A percentile compares a stretch with the other conserved stretches of the same genome.
Conservation (phyloP, 345 rosid genomes). For the Crucihimalaya himalaica region DNA sequence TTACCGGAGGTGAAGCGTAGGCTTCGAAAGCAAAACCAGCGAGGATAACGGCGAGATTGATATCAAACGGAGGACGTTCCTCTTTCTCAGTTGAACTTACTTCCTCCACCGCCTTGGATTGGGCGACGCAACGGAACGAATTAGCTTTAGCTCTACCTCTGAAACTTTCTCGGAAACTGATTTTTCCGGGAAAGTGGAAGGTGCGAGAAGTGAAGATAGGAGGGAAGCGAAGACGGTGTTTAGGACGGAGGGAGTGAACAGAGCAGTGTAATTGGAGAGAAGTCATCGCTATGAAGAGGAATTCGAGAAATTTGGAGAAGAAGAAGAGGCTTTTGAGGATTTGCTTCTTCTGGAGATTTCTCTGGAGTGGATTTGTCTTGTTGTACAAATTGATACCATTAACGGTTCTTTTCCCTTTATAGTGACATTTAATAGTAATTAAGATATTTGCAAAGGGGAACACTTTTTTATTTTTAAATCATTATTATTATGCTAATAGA, state of each 20-base stretch:
- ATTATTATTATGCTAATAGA: too few relatives aligned
- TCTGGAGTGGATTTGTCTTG: neutral
- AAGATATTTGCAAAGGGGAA: neutral
- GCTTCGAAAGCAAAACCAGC: slow-evolving; percentile 98
- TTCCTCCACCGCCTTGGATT: slow-evolving; percentile 42
- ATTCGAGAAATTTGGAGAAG: slow-evolving; percentile 8
- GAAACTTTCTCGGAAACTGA: slow-evolving; percentile 16
- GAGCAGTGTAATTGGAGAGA: slow-evolving; percentile 38
- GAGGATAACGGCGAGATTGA: slow-evolving; percentile 89
- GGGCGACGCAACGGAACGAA: slow-evolving; percentile 43
- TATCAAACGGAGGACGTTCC: slow-evolving; percentile 73
- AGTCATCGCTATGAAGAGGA: slow-evolving; percentile 20
- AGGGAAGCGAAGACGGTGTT: slow-evolving; percentile 28
- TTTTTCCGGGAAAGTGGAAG: slow-evolving; percentile 33
- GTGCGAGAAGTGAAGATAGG: slow-evolving; percentile 37
- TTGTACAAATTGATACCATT: neutral
- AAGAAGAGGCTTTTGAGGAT: neutral
- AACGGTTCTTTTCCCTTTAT: slow-evolving; percentile 1
- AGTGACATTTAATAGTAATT: neutral
- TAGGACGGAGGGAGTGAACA: slow-evolving; percentile 25
- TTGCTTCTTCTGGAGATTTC: slow-evolving; percentile 3
- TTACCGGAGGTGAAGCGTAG: slow-evolving; percentile 73
- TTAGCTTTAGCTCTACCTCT: slow-evolving; percentile 22
- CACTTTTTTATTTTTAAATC: too few relatives aligned
- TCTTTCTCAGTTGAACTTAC: slow-evolving; percentile 12